Percentiles rank a stretch among this genome's conserved stretches.
These are phyloP conservation scores for Trichoderma cornu-damae DNA, from an alignment of 2,329 filamentous ascomycete genomes.

Conservation along the genomic window DNA sequence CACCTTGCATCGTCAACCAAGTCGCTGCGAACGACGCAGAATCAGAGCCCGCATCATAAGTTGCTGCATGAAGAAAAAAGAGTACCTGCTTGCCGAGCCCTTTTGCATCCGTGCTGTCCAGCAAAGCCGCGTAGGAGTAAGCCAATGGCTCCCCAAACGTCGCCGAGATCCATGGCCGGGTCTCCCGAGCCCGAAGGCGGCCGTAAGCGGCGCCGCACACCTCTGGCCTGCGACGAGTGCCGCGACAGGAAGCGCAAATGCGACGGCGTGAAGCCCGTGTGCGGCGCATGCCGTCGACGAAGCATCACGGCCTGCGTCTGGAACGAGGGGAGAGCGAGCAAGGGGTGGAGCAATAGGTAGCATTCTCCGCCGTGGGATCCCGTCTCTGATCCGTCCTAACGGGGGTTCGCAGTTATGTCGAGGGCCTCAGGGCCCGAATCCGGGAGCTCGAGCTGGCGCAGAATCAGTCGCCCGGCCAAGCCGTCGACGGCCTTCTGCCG, in stretches of 20 bases:
- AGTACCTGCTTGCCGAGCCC: neutral
- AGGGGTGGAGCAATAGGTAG: neutral
- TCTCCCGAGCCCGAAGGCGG: neutral
- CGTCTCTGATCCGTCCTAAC: neutral
- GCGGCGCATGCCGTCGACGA: neutral
- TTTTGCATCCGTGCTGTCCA: neutral
- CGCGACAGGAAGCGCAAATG: constrained; percentile 1
- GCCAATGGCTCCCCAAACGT: neutral
- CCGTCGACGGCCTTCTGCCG: too few species aligned
- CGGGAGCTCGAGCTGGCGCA: neutral
- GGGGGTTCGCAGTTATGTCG: neutral
- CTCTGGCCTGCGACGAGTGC: neutral
- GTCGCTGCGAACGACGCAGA: neutral
- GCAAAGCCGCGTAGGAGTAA: neutral
- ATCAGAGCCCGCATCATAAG: neutral
- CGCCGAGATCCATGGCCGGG: neutral
- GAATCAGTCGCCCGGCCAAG: neutral
- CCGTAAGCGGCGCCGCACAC: neutral
- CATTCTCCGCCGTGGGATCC: too few species aligned
- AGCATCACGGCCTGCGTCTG: neutral
- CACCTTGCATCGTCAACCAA: neutral
- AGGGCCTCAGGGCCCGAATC: neutral
- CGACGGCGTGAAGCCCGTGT: neutral
- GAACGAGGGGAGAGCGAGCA: neutral
- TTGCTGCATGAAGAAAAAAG: too few species aligned